Evolutionary conservation across 164 flowering plant species (phyloP), one percentile per base, ranked within the genome.

Genomic region (Aristolochia californica): DNA sequence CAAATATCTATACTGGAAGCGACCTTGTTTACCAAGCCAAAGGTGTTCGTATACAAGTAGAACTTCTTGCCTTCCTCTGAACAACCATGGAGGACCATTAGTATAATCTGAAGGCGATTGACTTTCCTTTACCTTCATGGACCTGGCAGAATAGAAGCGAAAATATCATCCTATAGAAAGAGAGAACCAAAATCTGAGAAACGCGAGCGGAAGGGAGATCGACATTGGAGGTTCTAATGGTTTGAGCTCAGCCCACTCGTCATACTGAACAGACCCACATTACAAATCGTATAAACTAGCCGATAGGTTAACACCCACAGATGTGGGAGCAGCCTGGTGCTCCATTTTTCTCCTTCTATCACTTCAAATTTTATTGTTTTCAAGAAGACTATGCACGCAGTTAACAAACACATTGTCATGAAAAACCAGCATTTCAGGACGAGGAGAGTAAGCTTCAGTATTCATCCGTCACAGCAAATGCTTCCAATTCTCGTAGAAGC

Each of bases 51-150:
- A 4, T 34, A 34, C 40, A 8, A 34, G 11, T 34, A 34, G 40
- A 34, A 12, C 40, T 34, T 12, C 54, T 50, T 50, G 28, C 54
- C 54, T 50, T n/a, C 54, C 54, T 50, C 26, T 23, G 15, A 50
- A 50, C 26, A 50, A 22, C 54, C 54, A 50, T 23, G 54, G 54
- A 50, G 54, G 54, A 2, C 54, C 54, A 50, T 50, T 50, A 5
- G 14, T 16, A 20, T 50, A 50, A 1, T 27, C 54, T 22, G 27
- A 22, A 22, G 27, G 5, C 22, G 54, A 12, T 12, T 22, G 2
- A 12, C 23, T 50, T 22, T 50, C 14, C 27, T 1, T 26, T 5
- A 22, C 17, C 22, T 15, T 16, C 28, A 4, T 50, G 14, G 15
- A 50, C 51, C 51, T n/a, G 12, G 11, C 51, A 22, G 22, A 18